phyloP scores from a whole-genome alignment of 768 basidiomycete species.

The Boletellus sp. region DNA sequence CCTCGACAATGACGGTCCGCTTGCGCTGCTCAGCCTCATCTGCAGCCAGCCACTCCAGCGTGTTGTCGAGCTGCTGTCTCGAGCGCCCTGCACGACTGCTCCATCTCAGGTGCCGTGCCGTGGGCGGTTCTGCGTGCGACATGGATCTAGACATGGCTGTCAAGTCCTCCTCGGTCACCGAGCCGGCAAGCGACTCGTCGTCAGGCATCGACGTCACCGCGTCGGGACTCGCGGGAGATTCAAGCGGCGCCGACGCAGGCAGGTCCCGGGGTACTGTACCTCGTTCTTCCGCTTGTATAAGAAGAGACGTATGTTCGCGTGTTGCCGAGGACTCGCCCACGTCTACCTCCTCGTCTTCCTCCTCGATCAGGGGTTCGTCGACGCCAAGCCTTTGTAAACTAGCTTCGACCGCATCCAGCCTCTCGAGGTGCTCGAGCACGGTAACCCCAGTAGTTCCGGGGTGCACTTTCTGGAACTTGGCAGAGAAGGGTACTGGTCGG shows the following conservation, averaged over 20 bases:
- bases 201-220: slow-evolving; percentile 53
- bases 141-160: slow-evolving; percentile 74
- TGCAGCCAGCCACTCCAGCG: slow-evolving; percentile 45
- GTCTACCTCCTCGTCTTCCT: slow-evolving; percentile 57
- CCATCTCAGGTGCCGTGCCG: slow-evolving; percentile 36
- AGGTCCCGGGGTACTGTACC: slow-evolving; percentile 8
- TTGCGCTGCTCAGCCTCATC: slow-evolving; percentile 43
- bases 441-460: slow-evolving; percentile 85
- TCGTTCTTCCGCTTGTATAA: slow-evolving; percentile 32
- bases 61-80: slow-evolving; percentile 30
- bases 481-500: slow-evolving; percentile 77
- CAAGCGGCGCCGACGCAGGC: slow-evolving; percentile 42
- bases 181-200: slow-evolving; percentile 48
- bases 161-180: slow-evolving; percentile 66
- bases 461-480: slow-evolving; percentile 80
- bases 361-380: slow-evolving; percentile 48
- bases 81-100: slow-evolving; percentile 28
- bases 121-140: slow-evolving; percentile 59
- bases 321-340: slow-evolving; percentile 50
- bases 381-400: slow-evolving; percentile 70
- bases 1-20: slow-evolving; percentile 69
- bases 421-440: slow-evolving; percentile 81
- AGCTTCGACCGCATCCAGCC: slow-evolving; percentile 78
- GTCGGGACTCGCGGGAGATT: slow-evolving; percentile 55
- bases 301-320: slow-evolving; percentile 10